Evolutionary conservation across 2,329 filamentous ascomycete genomes (phyloP).

Genomic region (Aspergillus sp.): DNA sequence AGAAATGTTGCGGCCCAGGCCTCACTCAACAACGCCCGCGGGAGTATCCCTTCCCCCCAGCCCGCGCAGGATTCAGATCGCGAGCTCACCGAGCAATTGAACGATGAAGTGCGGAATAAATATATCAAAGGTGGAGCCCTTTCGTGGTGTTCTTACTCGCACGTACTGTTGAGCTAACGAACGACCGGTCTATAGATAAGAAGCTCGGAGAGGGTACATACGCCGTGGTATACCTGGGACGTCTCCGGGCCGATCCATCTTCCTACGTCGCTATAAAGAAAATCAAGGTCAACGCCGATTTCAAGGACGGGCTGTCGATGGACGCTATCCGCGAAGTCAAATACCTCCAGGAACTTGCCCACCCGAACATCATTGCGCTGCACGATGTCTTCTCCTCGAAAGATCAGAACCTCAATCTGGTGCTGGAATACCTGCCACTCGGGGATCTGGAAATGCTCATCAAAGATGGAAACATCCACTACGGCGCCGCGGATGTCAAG

Average conservation of each 20-base stretch:
- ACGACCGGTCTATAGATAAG: slow-evolving; percentile 57
- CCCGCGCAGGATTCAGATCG: slow-evolving; percentile 26
- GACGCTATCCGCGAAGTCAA: slow-evolving; percentile 96
- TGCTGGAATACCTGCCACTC: slow-evolving; percentile 89
- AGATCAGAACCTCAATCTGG: slow-evolving; percentile 92
- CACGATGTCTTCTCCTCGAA: slow-evolving; percentile 93
- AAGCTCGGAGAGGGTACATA: slow-evolving; percentile 97
- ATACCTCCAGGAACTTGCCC: slow-evolving; percentile 87
- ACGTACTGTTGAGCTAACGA: not conserved
- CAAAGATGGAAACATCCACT: slow-evolving; percentile 77
- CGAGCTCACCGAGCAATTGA: slow-evolving; percentile 69
- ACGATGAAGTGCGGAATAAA: slow-evolving; percentile 77
- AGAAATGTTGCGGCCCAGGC: slow-evolving; percentile 34
- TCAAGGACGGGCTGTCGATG: slow-evolving; percentile 85
- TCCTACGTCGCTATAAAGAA: slow-evolving; percentile 69
- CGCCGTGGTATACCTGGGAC: slow-evolving; percentile 88
- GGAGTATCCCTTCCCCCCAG: slow-evolving; percentile 14
- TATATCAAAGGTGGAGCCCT: slow-evolving; percentile 72
- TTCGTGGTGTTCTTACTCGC: not conserved
- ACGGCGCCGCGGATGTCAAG: slow-evolving; percentile 88
- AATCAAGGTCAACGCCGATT: slow-evolving; percentile 56
- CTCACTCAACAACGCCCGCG: slow-evolving; percentile 18
- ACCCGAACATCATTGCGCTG: slow-evolving; percentile 93
- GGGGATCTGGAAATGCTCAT: slow-evolving; percentile 95
- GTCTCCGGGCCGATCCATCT: slow-evolving; percentile 68